A percentile compares a stretch with the other conserved stretches of the same genome.
These are phyloP conservation scores for Carpinus viminea DNA, from an alignment of 306 rosid species.

Conservation along the genomic window DNA sequence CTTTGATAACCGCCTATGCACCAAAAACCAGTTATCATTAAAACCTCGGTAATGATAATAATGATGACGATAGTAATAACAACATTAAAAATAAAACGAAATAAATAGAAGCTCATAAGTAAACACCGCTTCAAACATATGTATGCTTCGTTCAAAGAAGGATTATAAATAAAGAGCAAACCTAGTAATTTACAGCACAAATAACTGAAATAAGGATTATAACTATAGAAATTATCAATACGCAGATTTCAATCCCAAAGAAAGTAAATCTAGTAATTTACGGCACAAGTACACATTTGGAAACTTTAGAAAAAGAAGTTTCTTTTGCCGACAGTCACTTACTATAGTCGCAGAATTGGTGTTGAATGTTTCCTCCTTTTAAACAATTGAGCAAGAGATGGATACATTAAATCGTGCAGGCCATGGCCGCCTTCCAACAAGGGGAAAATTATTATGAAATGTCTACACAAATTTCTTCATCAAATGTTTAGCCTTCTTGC, in stretches of 20 bases:
- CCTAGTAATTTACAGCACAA: too few species aligned
- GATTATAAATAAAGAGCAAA: too few species aligned
- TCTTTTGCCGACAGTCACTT: background rate
- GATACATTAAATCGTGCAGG: background rate
- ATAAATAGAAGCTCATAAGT: background rate
- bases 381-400: background rate
- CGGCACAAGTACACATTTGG: background rate
- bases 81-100: background rate
- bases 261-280: background rate
- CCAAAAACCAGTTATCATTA: constrained; percentile 1
- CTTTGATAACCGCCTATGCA: constrained; percentile 65
- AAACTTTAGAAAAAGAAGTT: background rate
- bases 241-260: background rate
- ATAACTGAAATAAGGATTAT: too few species aligned
- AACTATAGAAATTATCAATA: background rate
- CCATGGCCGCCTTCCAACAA: background rate
- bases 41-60: constrained; percentile 1
- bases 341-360: background rate
- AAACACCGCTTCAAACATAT: background rate
- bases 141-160: background rate
- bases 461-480: background rate
- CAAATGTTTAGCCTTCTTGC: background rate
- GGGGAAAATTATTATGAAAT: background rate
- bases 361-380: background rate
- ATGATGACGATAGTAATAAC: background rate